Conservation (phyloP, 352 stramenopile species). For the Phytophthora ramorum region DNA sequence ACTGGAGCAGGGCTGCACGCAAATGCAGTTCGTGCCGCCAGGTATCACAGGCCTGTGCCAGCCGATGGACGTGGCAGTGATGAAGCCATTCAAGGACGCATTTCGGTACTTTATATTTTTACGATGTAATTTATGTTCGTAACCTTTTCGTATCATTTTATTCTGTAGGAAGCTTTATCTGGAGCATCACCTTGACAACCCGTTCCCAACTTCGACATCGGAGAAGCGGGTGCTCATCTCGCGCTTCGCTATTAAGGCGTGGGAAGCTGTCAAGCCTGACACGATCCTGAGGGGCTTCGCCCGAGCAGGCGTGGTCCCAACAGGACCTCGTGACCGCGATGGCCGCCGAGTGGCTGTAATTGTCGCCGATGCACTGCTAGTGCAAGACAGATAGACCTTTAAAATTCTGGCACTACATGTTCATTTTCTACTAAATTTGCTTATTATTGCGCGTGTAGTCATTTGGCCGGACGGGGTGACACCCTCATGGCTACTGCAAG, state of each 20-base stretch:
- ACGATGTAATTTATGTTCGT: constrained; percentile 1
- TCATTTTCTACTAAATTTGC: not conserved
- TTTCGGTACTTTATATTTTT: constrained; percentile 5
- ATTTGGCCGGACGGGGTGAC: not conserved
- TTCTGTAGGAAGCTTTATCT: constrained; percentile 5
- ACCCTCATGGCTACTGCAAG: not conserved
- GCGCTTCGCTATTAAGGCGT: constrained; percentile 6
- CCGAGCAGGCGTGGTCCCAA: not conserved
- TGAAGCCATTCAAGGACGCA: constrained; percentile 14
- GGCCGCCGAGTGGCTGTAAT: not conserved
- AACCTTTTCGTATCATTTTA: not conserved
- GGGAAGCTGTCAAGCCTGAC: not conserved
- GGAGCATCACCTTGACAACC: constrained; percentile 10
- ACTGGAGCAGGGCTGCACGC: constrained; percentile 1
- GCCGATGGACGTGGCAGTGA: constrained; percentile 9
- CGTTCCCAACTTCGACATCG: constrained; percentile 3
- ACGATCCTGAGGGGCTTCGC: constrained; percentile 1
- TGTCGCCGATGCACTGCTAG: not conserved
- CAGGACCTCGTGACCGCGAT: not conserved
- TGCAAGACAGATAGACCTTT: not conserved
- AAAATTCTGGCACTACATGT: not conserved
- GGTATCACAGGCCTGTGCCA: constrained; percentile 10
- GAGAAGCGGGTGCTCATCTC: constrained; percentile 12
- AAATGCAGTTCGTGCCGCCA: constrained; percentile 4
- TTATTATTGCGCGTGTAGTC: too few relatives aligned